Evolutionary conservation across 192 early-diverging fungal species (phyloP), one percentile per base, ranked within the genome.

Genomic region (Coemansia sp.): DNA sequence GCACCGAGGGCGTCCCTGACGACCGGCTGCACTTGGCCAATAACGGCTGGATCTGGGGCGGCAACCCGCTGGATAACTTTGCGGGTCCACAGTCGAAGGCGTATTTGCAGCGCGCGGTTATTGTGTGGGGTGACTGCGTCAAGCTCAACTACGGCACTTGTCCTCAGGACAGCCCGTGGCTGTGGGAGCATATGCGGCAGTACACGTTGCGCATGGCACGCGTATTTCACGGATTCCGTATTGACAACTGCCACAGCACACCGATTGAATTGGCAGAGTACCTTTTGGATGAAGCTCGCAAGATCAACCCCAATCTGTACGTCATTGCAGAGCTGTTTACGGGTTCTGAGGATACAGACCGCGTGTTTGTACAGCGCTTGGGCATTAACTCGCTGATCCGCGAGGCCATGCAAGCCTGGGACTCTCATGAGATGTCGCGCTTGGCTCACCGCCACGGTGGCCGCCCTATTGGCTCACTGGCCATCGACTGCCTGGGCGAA

Each of bases 171-270:
- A 94, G 89, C 26, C 95, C 96, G 33, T 99, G 94, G 93, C 83
- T 99, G 48, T 99, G 97, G 97, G 80, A 90, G 24, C 95, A 97
- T 63, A 93, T 94, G 90, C 87, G 79, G 16, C 76, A 83, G 48
- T 99, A 99, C 72, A 98, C 97, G 0, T 70, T 89, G 43, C 88
- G 86, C 39, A 92, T 96, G 84, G 96, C 97, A 0, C 74, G 83
- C 0, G 77, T 91, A 3, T 99, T 99, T 83, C 88, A 97, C 48
- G 97, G 96, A 9, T 92, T 99, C 79, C 90, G 97, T 28, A 97
- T 99, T 58, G 97, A 99, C 82, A 99, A 99, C 72, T 99, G 97
- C 70, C 97, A 99, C 70, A 97, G 94, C 21, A 99, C 97, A 2
- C 97, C 97, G 1, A 86, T 98, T 20, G 92, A 96, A 71, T 86